A percentile compares a stretch with the other conserved stretches of the same genome.
phyloP scores from a whole-genome alignment of 495 filamentous ascomycete genomes.

The Chaetomium fimeti region DNA sequence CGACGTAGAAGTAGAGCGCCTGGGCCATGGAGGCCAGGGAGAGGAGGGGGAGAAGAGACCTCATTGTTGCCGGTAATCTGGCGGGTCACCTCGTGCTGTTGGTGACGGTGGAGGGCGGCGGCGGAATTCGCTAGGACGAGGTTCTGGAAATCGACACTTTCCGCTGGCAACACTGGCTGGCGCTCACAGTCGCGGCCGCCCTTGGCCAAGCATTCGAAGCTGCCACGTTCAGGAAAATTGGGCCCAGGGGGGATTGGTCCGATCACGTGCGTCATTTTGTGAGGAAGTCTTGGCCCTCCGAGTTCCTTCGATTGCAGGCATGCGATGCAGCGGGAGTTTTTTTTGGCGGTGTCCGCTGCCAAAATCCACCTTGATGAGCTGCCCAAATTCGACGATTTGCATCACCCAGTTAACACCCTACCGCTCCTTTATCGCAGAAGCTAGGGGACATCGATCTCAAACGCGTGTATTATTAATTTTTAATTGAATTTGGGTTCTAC shows the following conservation, averaged over 20 bases:
- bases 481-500: background rate
- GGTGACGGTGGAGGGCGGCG: conserved; percentile 10
- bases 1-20: conserved; percentile 94
- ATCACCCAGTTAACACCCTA: background rate
- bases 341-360: conserved; percentile 24
- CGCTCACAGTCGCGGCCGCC: conserved; percentile 16
- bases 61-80: conserved; percentile 41
- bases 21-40: conserved; percentile 56
- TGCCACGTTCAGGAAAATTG: conserved; percentile 50
- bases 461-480: conserved; percentile 3
- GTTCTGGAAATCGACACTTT: conserved; percentile 11
- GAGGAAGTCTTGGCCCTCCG: conserved; percentile 7
- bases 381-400: conserved; percentile 6
- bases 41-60: conserved; percentile 50
- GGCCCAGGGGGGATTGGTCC: conserved; percentile 31
- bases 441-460: background rate
- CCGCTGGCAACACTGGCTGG: background rate
- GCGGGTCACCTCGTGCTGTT: background rate
- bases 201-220: conserved; percentile 36
- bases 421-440: conserved; percentile 2
- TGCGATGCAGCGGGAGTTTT: background rate
- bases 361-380: conserved; percentile 19
- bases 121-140: background rate
- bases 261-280: conserved; percentile 31
- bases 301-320: background rate